Evolutionary conservation across 169 alveolate species (phyloP), one percentile per base, ranked within the genome.

Genomic region (Eimeria mitis): DNA sequence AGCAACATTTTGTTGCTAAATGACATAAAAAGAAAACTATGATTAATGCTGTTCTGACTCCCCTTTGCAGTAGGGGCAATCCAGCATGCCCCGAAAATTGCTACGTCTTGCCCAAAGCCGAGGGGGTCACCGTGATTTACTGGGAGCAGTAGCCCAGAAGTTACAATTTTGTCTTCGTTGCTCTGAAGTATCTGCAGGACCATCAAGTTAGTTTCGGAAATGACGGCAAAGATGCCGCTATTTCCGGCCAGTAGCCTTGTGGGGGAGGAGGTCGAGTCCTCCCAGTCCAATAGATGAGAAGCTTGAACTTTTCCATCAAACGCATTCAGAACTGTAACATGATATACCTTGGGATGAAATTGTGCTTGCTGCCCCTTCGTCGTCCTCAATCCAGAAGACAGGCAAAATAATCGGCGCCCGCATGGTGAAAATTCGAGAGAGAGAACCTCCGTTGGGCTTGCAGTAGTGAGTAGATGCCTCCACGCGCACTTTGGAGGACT

Each of bases 371-470:
- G 78, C 44, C 14, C 65, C 14, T 61, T 59, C 25, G 14, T 40
- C 16, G 21, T 14, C 37, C 25, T 34, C 59, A 61, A 23, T 34
- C 81, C 61, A 16, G 65, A 42, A 21, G 92, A 87, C 25, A 87
- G 47, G 81, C 92, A 87, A 87, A 87, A 87, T 25, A 87, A 21
- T 37, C 81, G 92, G 92, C 59, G 21, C 21, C 92, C 92, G 81
- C 92, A 87, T 23, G 92, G 81, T 25, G 92, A 87, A 63, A 87
- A 87, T 7, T 87, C 92, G 34, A 87, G 92, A 42, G 83, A 59
- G 21, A 87, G 31, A 42, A 87, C 63, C 52, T 61, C 81, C 83
- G 40, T 25, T 56, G 83, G 81, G 16, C 49, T 40, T 25, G 92
- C 40, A 25, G 68, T 71, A 14, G 56, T 87, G 19, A 87, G 78